A percentile compares a stretch with the other conserved stretches of the same genome.
phyloP scores from a whole-genome alignment of 2,329 filamentous ascomycete species.

The Clarireedia monteithiana region DNA sequence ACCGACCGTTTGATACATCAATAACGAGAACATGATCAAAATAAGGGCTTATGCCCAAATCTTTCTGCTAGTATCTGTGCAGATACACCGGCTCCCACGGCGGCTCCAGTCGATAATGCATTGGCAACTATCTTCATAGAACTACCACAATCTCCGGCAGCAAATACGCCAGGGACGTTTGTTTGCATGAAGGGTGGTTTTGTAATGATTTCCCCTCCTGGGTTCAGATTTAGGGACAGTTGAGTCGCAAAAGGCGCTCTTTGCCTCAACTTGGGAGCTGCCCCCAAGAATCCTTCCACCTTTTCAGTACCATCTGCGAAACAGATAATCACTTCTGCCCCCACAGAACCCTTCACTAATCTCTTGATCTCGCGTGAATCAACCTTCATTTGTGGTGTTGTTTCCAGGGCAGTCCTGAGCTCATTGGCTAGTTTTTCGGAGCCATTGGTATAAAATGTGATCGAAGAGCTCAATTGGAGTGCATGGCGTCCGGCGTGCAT shows the following conservation, averaged over 20 bases:
- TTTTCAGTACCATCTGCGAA: neutral
- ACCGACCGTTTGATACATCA: neutral
- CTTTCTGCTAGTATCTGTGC: neutral
- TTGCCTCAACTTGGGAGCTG: neutral
- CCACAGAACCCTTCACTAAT: neutral
- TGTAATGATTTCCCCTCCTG: no score
- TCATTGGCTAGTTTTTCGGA: neutral
- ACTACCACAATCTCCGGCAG: slow-evolving; percentile 41
- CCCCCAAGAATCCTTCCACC: neutral
- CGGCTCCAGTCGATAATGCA: neutral
- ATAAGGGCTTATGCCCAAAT: neutral
- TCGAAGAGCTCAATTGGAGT: neutral
- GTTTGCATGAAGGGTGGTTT: slow-evolving; percentile 39
- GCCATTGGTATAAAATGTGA: neutral
- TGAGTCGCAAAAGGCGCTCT: neutral
- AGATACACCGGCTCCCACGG: neutral
- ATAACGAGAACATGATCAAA: no score
- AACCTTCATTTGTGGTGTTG: neutral
- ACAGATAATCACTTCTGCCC: neutral
- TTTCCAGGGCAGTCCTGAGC: neutral
- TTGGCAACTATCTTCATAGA: neutral
- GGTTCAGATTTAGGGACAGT: no score
- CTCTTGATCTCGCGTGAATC: neutral
- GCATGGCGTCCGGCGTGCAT: neutral
- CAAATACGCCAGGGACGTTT: slow-evolving; percentile 43